A percentile compares a stretch with the other conserved stretches of the same genome.
Evolutionary conservation across 2,329 filamentous ascomycete species (phyloP).

Genomic region (Chalaropsis thielavioides): DNA sequence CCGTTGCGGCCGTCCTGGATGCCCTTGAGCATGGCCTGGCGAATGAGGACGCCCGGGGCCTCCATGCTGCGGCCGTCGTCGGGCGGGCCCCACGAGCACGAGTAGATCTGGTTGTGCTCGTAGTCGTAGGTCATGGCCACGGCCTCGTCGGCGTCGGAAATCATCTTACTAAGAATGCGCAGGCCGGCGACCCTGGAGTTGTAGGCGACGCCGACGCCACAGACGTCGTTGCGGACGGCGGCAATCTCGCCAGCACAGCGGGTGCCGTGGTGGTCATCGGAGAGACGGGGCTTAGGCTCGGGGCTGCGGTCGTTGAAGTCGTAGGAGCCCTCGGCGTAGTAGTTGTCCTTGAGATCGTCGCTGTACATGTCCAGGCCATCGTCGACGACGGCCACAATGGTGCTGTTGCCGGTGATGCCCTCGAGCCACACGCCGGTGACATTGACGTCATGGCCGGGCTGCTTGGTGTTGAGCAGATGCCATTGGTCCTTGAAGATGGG

Average conservation of each 20-base stretch:
- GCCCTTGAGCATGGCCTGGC: conserved; percentile 79
- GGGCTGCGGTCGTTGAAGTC: conserved; percentile 82
- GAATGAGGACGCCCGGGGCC: conserved; percentile 74
- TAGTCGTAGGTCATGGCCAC: conserved; percentile 83
- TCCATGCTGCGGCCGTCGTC: conserved; percentile 94
- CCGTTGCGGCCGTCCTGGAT: conserved; percentile 75
- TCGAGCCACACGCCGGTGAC: conserved; percentile 88
- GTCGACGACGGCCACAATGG: conserved; percentile 86
- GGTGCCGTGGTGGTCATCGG: conserved; percentile 81
- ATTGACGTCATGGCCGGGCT: conserved; percentile 83
- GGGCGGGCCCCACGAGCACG: conserved; percentile 94
- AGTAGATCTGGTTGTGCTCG: conserved; percentile 90
- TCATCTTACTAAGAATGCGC: conserved; percentile 80
- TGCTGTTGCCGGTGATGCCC: conserved; percentile 77
- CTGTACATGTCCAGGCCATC: conserved; percentile 95
- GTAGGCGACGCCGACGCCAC: conserved; percentile 91
- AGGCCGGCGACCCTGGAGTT: conserved; percentile 81
- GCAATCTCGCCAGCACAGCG: conserved; percentile 89
- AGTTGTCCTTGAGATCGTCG: conserved; percentile 81
- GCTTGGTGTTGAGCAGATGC: conserved; percentile 77
- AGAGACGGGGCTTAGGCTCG: conserved; percentile 67
- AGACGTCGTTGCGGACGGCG: conserved; percentile 82
- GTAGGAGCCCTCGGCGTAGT: conserved; percentile 82
- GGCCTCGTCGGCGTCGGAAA: conserved; percentile 85
- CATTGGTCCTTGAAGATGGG: conserved; percentile 91